Evolutionary conservation across 2,329 filamentous ascomycete species (phyloP).

Genomic region (Xylaria hypoxylon): DNA sequence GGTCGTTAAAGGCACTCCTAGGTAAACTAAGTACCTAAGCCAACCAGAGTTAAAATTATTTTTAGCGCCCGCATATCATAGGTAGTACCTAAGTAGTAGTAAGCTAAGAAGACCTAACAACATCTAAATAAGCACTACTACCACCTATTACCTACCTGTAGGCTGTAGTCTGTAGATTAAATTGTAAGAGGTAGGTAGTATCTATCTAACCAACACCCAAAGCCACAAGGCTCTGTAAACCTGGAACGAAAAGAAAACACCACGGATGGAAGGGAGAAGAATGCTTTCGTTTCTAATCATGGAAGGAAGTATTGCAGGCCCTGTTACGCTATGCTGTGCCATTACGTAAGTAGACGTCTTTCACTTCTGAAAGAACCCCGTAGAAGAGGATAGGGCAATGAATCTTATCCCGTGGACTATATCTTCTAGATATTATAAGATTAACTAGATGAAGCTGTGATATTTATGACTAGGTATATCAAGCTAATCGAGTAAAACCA

Average conservation of each 20-base stretch:
- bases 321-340: not conserved
- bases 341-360: not conserved
- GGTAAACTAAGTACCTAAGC: not conserved
- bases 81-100: no score
- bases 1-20: conserved; percentile 3
- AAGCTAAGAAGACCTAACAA: no score
- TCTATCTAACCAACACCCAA: not conserved
- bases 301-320: conserved; percentile 3
- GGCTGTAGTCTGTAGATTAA: not conserved
- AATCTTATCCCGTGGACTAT: not conserved
- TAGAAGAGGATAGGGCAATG: no score
- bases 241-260: not conserved
- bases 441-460: no score
- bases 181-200: not conserved
- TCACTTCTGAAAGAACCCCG: not conserved
- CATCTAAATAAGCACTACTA: no score
- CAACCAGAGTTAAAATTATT: not conserved
- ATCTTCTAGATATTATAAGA: not conserved
- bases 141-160: not conserved
- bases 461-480: no score
- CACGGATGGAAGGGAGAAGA: not conserved
- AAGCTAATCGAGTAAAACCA: no score
- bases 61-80: not conserved
- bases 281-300: conserved; percentile 6
- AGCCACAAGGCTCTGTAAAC: not conserved